phyloP scores from a whole-genome alignment of 768 basidiomycete species.

The Pleurotus citrinopileatus region DNA sequence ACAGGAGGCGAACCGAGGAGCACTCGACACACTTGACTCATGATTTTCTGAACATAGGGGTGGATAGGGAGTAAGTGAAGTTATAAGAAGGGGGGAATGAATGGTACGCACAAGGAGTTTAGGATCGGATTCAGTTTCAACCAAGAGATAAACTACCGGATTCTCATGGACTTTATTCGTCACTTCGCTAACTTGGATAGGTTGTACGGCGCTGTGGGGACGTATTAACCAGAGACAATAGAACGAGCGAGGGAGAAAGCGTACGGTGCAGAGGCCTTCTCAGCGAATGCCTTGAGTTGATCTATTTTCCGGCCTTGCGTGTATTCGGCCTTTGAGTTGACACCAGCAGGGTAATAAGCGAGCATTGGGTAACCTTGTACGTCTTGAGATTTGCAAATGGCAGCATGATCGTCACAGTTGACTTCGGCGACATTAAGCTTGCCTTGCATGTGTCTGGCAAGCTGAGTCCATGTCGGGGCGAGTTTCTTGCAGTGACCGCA shows the following conservation, averaged over 20 bases:
- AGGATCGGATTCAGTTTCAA: constrained; percentile 41
- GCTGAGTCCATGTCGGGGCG: constrained; percentile 74
- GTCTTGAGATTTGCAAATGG: constrained; percentile 62
- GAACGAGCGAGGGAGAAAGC: constrained; percentile 26
- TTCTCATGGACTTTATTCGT: constrained; percentile 29
- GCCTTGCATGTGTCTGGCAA: constrained; percentile 68
- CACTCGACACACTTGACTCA: constrained; percentile 29
- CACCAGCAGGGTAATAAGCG: constrained; percentile 57
- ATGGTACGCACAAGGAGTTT: constrained; percentile 28
- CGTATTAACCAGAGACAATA: too few relatives aligned
- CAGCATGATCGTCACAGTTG: constrained; percentile 77
- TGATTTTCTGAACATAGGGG: constrained; percentile 27
- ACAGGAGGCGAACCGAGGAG: constrained; percentile 48
- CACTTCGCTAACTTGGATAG: constrained; percentile 41
- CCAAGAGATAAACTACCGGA: constrained; percentile 53
- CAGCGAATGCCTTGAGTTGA: constrained; percentile 68
- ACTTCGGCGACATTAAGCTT: constrained; percentile 82
- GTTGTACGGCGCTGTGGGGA: constrained; percentile 39
- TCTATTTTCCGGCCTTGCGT: constrained; percentile 68
- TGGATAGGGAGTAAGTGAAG: background rate
- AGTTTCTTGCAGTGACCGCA: constrained; percentile 97
- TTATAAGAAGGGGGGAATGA: background rate
- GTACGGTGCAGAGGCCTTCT: constrained; percentile 72
- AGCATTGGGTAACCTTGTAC: constrained; percentile 86
- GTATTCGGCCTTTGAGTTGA: constrained; percentile 62